Evolutionary conservation across 1,284 basidiomycete genomes (phyloP).

Genomic region (Ustilago trichophora): DNA sequence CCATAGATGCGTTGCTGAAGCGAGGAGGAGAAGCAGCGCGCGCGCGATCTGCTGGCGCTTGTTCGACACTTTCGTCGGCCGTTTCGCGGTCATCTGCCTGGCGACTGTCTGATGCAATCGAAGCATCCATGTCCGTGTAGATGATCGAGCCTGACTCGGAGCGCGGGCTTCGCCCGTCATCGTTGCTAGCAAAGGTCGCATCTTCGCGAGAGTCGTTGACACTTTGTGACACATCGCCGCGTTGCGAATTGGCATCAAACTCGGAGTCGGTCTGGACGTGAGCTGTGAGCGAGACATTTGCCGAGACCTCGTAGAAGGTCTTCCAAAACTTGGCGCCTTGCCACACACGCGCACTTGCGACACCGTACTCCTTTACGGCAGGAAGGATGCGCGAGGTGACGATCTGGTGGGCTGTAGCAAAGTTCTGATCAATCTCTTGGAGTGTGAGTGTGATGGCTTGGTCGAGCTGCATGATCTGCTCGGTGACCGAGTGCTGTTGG

Average conservation of each 20-base stretch:
- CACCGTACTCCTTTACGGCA: constrained; percentile 85
- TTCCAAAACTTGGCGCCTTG: constrained; percentile 95
- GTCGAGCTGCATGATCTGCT: constrained; percentile 93
- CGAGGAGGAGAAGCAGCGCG: constrained; percentile 72
- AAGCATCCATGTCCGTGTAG: constrained; percentile 33
- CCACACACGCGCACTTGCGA: constrained; percentile 83
- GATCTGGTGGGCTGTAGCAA: constrained; percentile 87
- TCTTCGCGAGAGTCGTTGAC: constrained; percentile 31
- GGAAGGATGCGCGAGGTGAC: constrained; percentile 83
- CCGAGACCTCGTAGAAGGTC: constrained; percentile 91
- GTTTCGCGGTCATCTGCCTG: constrained; percentile 12
- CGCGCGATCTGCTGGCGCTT: constrained; percentile 69
- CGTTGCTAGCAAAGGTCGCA: constrained; percentile 32
- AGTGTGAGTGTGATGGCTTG: constrained; percentile 84
- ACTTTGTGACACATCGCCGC: constrained; percentile 30
- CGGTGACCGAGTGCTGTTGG: constrained; percentile 71
- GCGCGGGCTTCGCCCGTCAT: constrained; percentile 21
- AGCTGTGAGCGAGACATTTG: constrained; percentile 77
- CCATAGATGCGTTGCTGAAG: constrained; percentile 63
- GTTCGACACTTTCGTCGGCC: constrained; percentile 36
- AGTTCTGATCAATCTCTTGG: constrained; percentile 91
- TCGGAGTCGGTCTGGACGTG: constrained; percentile 36
- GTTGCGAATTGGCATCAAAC: constrained; percentile 38
- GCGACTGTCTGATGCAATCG: constrained; percentile 12
- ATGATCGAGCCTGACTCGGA: constrained; percentile 35